Evolutionary conservation across 768 basidiomycete genomes (phyloP).

Genomic region (Boletus huronensis): DNA sequence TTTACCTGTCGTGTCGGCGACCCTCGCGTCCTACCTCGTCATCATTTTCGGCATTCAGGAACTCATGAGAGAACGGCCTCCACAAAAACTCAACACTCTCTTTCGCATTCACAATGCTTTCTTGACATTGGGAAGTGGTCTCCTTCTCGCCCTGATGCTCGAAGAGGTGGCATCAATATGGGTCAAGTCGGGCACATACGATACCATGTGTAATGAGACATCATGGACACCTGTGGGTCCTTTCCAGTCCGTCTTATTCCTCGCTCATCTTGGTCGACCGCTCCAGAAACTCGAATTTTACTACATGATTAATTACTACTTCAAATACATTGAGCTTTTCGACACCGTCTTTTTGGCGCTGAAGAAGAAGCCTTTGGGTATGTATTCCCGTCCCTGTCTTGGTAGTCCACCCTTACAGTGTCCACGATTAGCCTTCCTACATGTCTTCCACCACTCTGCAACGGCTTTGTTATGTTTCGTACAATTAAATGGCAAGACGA

Average conservation of each 20-base stretch:
- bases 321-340: conserved; percentile 95
- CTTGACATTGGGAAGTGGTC: conserved; percentile 77
- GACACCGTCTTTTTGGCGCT: conserved; percentile 96
- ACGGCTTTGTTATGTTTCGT: conserved; percentile 93
- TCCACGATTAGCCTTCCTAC: conserved; percentile 73
- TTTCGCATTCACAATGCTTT: conserved; percentile 92
- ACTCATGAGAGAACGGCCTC: conserved; percentile 74
- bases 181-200: conserved; percentile 67
- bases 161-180: conserved; percentile 87
- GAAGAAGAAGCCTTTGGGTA: conserved; percentile 98
- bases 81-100: conserved; percentile 72
- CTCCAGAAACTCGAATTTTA: conserved; percentile 85
- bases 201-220: conserved; percentile 67
- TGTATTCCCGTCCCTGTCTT: conserved; percentile 23
- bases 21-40: conserved; percentile 79
- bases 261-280: background rate
- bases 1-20: conserved; percentile 57
- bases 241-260: background rate
- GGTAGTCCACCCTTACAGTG: conserved; percentile 3
- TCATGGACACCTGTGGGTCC: conserved; percentile 86
- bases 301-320: conserved; percentile 99
- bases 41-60: conserved; percentile 83
- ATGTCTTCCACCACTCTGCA: conserved; percentile 99
- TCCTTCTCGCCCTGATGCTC: conserved; percentile 83
- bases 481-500: conserved; percentile 92